Conservation (phyloP, 345 rosid species). For the Erysimum cheiranthoides region DNA sequence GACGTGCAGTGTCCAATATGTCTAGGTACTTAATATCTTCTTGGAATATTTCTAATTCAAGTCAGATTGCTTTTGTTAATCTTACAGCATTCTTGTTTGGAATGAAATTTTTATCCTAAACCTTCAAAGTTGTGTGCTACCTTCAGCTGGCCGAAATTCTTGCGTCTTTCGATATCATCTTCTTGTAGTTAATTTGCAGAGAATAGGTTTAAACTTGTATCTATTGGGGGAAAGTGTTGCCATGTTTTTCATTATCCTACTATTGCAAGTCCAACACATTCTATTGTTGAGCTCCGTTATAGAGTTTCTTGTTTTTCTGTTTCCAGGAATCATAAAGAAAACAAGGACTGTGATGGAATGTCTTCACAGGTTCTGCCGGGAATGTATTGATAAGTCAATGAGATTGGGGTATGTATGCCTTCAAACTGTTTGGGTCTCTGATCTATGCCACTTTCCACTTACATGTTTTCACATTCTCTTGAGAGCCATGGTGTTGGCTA, state of each 20-base stretch:
- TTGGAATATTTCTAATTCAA: background rate
- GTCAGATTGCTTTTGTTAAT: background rate
- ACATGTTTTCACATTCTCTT: constrained; percentile 21
- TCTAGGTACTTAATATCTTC: constrained; percentile 53
- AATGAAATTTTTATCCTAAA: background rate
- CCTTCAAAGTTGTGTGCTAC: constrained; percentile 7
- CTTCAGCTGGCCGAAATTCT: background rate
- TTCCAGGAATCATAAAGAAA: constrained; percentile 75
- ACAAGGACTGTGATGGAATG: constrained; percentile 93
- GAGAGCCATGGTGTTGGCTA: constrained; percentile 25
- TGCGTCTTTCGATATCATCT: background rate
- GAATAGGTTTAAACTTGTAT: constrained; percentile 1
- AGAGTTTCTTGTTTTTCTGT: constrained; percentile 20
- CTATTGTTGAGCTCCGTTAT: constrained; percentile 1
- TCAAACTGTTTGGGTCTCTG: background rate
- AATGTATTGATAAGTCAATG: constrained; percentile 90
- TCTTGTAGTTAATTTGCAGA: constrained; percentile 23
- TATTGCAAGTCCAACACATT: background rate
- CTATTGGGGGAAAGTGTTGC: background rate
- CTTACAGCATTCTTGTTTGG: background rate
- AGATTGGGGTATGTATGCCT: constrained; percentile 72
- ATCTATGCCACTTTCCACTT: constrained; percentile 18
- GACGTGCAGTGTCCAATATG: constrained; percentile 87
- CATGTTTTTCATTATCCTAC: constrained; percentile 11
- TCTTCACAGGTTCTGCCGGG: constrained; percentile 84